Evolutionary conservation across 1,139 yeast species (phyloP), one percentile per base, ranked within the genome.

Genomic region (Hanseniaspora uvarum): DNA sequence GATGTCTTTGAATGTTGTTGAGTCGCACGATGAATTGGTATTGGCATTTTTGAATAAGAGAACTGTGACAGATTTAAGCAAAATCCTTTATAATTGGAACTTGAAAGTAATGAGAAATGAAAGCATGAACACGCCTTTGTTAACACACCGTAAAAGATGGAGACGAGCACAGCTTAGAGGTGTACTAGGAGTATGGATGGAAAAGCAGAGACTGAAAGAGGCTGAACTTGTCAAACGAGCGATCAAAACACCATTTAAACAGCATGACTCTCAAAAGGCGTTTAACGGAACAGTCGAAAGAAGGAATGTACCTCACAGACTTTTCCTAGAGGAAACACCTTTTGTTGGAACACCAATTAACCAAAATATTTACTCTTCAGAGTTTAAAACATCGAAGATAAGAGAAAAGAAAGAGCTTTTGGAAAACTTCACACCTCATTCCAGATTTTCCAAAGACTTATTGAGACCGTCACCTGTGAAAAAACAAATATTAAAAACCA

Each of bases 161-260:
- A 61, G 64, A 52, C 61, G 73, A 46, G 72, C 72, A 1, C 65
- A 60, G 21, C 54, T 68, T 30, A 58, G 72, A 52, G 72, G 70
- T 0, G 55, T 69, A 2, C 43, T 70, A 19, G 45, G 59, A 5
- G 55, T 70, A 28, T 70, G 73, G 73, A 63, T 60, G 40, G 63
- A 44, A 23, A 44, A 44, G 19, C 36, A 16, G 5, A 40, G 19
- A 33, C 16, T 40, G 18, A 40, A 33, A 18, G 43, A 40, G n/a
- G 12, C 18, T 12, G 18, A 40, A 24, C 7, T 24, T 7, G 21
- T 5, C 3, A 26, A 33, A 24, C 33, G 16, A 16, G n/a, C 28
- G 8, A 21, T 44, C 11, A 44, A 30, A n/a, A 44, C 46, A 12
- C 46, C 46, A 24, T 39, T 39, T 14, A 39, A 19, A 23, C 43